Percentiles rank a stretch among this genome's conserved stretches.
Conservation (phyloP, 768 basidiomycete genomes). For the Trametes sanguinea region DNA sequence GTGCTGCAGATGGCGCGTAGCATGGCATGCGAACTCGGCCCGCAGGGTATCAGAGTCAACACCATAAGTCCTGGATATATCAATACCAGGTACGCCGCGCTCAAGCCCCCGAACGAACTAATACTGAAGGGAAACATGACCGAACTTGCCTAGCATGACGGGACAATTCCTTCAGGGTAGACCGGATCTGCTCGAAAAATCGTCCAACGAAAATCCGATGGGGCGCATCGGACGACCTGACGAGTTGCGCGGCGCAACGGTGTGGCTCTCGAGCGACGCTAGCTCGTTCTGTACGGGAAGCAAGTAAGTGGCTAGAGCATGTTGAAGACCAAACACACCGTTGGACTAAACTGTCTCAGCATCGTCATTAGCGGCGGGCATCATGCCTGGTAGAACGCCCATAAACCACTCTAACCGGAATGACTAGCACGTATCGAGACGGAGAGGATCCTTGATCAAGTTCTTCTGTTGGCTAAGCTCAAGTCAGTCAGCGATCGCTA, state of each 20-base stretch:
- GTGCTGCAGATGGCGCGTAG: constrained; percentile 79
- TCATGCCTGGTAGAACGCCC: background rate
- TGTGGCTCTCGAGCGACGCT: constrained; percentile 17
- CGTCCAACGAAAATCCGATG: constrained; percentile 68
- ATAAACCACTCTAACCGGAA: no score
- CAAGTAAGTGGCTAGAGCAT: background rate
- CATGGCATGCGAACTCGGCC: constrained; percentile 78
- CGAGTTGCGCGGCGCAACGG: constrained; percentile 67
- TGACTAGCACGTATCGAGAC: no score
- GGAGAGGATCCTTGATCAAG: no score
- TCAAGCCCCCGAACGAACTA: constrained; percentile 35
- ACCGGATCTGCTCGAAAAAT: constrained; percentile 60
- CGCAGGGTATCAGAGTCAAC: constrained; percentile 67
- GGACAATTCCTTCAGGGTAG: constrained; percentile 63
- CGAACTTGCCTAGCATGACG: constrained; percentile 59
- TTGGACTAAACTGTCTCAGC: background rate
- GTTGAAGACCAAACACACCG: no score
- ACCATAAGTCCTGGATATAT: constrained; percentile 76
- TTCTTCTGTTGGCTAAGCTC: no score
- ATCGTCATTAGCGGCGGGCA: background rate
- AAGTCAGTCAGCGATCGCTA: no score
- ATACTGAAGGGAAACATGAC: background rate
- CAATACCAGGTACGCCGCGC: constrained; percentile 54
- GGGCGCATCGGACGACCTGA: constrained; percentile 68
- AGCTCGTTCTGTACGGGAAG: background rate